Evolutionary conservation across 768 basidiomycete species (phyloP), one percentile per base, ranked within the genome.

Genomic region (Mycena galericulata): DNA sequence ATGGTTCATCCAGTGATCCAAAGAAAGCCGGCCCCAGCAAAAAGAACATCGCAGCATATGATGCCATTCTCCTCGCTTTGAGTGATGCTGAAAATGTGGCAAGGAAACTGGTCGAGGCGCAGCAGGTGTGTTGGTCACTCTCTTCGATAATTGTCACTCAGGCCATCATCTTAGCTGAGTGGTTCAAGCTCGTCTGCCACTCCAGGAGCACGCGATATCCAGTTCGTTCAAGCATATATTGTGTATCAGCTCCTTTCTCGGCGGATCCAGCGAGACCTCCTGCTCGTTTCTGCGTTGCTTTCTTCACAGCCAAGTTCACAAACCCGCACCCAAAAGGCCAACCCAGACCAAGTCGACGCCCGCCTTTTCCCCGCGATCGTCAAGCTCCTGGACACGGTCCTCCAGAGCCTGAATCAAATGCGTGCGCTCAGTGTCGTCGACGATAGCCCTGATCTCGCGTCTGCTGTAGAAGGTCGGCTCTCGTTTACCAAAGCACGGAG

Each of bases 71-170:
- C 29, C 86, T 89, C 26, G 91, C 95, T 1, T 78, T 98, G 67
- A 95, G 94, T 62, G 97, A 99, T 62, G 96, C 95, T 2, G 96
- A 97, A 76, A 91, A 90, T 6, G 89, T 96, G 1, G 89, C 94
- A 3, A 85, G 91, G 62, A 92, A 92, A 75, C 82, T 97, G 27
- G 82, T 88, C 29, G 96, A 97, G 75, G 88, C 89, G n/a, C 93
- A 97, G 65, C 90, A 96, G 86, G 95, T 61, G 30, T 62, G 36
- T 62, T 30, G 36, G 67, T 26, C 27, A 60, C 4, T 8, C 51
- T 47, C 20, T 26, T 5, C 12, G 32, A 27, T 65, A 51, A 38
- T 41, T 59, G 6, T 65, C n/a, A 22, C 49, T 71, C 47, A 74
- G 62, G 15, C 4, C 8, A 36, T n/a, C 27, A 62, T 67, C 27